Percentiles rank a stretch among this genome's conserved stretches.
Conservation (phyloP, 352 stramenopile species). For the Phytophthora citrophthora region DNA sequence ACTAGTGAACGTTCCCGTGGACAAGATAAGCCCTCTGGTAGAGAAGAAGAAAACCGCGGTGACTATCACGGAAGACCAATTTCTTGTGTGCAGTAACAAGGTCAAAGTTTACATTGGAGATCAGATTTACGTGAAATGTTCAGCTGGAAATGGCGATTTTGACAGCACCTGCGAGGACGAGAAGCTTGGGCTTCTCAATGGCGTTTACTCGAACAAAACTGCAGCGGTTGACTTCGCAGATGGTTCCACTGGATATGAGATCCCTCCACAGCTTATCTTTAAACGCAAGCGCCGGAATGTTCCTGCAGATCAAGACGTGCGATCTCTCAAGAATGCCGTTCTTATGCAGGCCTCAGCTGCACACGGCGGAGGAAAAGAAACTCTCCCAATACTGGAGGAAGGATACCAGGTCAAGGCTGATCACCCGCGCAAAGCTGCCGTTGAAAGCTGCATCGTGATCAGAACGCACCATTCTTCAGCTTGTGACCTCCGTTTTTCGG, state of each 20-base stretch:
- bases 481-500: conserved; percentile 74
- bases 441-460: conserved; percentile 78
- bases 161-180: conserved; percentile 56
- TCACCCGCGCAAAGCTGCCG: conserved; percentile 59
- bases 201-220: conserved; percentile 79
- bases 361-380: conserved; percentile 6
- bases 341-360: conserved; percentile 62
- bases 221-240: conserved; percentile 80
- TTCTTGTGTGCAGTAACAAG: conserved; percentile 64
- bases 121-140: conserved; percentile 72
- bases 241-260: conserved; percentile 74
- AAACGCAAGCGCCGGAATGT: conserved; percentile 53
- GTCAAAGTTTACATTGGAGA: conserved; percentile 80
- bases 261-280: conserved; percentile 59
- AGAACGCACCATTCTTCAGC: conserved; percentile 62
- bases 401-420: conserved; percentile 81
- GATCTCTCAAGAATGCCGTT: conserved; percentile 79
- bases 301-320: conserved; percentile 58
- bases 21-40: conserved; percentile 64
- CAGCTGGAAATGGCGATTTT: conserved; percentile 44
- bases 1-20: conserved; percentile 66
- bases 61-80: conserved; percentile 78
- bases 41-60: conserved; percentile 66
- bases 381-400: conserved; percentile 55
- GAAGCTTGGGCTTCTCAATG: conserved; percentile 75